Evolutionary conservation across 2,329 filamentous ascomycete species (phyloP).

Genomic region (Phaeosphaeriaceae sp.): DNA sequence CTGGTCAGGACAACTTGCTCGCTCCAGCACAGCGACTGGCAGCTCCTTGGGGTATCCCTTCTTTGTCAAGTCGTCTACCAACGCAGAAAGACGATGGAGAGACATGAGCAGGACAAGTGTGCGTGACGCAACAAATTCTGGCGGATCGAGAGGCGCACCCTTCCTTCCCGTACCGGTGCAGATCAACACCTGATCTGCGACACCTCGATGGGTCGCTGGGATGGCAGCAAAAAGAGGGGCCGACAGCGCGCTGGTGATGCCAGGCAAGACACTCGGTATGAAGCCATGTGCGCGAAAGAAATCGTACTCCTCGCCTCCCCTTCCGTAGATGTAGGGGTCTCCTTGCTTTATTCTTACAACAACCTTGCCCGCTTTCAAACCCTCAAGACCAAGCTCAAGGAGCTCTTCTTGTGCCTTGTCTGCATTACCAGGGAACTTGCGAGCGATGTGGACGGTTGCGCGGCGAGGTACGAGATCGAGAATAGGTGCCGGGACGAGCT

Average conservation of each 20-base stretch:
- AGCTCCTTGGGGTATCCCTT: slow-evolving; percentile 74
- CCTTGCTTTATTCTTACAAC: slow-evolving; percentile 95
- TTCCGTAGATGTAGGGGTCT: slow-evolving; percentile 94
- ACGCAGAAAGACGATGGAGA: slow-evolving; percentile 78
- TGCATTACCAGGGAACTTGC: slow-evolving; percentile 97
- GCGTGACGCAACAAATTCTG: slow-evolving; percentile 75
- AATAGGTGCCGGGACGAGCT: slow-evolving; percentile 83
- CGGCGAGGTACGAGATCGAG: slow-evolving; percentile 89
- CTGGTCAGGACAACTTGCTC: slow-evolving; percentile 93
- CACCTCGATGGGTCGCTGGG: slow-evolving; percentile 85
- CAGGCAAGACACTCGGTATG: slow-evolving; percentile 77
- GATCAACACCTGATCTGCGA: slow-evolving; percentile 92
- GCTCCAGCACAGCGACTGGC: slow-evolving; percentile 90
- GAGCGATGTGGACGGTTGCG: slow-evolving; percentile 87
- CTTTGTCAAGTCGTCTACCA: slow-evolving; percentile 70
- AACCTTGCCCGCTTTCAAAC: slow-evolving; percentile 71
- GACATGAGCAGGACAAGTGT: slow-evolving; percentile 97
- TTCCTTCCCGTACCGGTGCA: slow-evolving; percentile 96
- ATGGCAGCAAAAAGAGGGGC: slow-evolving; percentile 89
- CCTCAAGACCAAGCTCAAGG: slow-evolving; percentile 76
- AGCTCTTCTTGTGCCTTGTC: slow-evolving; percentile 93
- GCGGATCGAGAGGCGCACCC: slow-evolving; percentile 81
- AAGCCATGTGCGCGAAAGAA: slow-evolving; percentile 80
- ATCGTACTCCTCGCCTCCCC: slow-evolving; percentile 89
- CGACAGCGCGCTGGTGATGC: slow-evolving; percentile 85